Evolutionary conservation across 2,329 filamentous ascomycete species (phyloP).

Genomic region (Monilinia aucupariae): DNA sequence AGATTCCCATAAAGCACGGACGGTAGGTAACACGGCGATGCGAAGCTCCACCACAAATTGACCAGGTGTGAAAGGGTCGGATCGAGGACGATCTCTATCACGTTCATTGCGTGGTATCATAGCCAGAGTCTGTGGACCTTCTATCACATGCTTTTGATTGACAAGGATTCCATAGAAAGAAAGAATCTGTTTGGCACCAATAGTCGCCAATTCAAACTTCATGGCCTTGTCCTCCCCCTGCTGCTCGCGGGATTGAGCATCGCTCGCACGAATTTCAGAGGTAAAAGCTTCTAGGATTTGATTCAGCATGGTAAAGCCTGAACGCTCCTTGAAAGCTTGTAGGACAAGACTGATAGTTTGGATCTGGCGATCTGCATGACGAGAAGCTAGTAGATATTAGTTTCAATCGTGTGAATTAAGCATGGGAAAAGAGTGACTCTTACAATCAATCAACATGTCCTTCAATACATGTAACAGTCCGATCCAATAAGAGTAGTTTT

Average conservation of each 20-base stretch:
- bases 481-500: conserved; percentile 76
- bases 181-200: conserved; percentile 74
- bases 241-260: neutral
- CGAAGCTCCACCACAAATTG: conserved; percentile 87
- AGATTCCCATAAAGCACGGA: conserved; percentile 79
- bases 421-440: conserved; percentile 2
- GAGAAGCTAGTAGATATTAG: conserved; percentile 18
- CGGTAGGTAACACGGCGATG: conserved; percentile 68
- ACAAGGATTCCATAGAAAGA: conserved; percentile 73
- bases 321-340: conserved; percentile 76
- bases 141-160: conserved; percentile 72
- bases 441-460: conserved; percentile 70
- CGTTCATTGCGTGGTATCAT: conserved; percentile 48
- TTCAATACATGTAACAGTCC: conserved; percentile 72
- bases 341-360: conserved; percentile 71
- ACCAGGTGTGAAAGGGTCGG: conserved; percentile 58
- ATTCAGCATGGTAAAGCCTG: conserved; percentile 70
- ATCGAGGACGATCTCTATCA: conserved; percentile 49
- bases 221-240: conserved; percentile 33
- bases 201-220: conserved; percentile 42
- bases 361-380: conserved; percentile 35
- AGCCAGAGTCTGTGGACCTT: conserved; percentile 59
- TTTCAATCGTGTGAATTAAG: conserved; percentile 13
- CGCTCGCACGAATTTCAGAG: conserved; percentile 45
- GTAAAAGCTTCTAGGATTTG: conserved; percentile 66